Conservation (phyloP, 1,284 basidiomycete genomes). For the Cutaneotrichosporon dermatis region DNA sequence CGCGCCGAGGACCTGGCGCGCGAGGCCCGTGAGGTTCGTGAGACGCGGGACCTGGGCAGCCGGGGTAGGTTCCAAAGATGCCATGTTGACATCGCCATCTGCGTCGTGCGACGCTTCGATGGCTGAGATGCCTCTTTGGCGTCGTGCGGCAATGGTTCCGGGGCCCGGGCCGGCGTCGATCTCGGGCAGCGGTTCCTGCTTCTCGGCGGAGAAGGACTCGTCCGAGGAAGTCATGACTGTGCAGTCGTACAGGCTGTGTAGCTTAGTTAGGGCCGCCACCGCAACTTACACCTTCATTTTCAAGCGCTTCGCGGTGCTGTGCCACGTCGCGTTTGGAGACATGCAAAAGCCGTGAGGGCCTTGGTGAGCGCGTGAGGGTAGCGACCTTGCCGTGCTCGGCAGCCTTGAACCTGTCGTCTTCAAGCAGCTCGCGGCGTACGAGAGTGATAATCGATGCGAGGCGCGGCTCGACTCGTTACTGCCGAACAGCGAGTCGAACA, state of each 20-base stretch:
- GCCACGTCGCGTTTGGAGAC: slow-evolving; percentile 53
- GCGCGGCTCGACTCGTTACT: slow-evolving; percentile 54
- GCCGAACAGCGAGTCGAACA: slow-evolving; percentile 54
- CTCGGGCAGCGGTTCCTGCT: slow-evolving; percentile 3
- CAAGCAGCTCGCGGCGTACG: slow-evolving; percentile 50
- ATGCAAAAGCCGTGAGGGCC: slow-evolving; percentile 54
- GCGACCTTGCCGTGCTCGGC: slow-evolving; percentile 39
- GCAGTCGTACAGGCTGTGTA: slow-evolving; percentile 50
- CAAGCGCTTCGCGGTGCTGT: slow-evolving; percentile 41
- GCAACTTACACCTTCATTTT: slow-evolving; percentile 49
- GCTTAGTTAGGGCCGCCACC: neutral
- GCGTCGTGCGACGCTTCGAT: slow-evolving; percentile 2
- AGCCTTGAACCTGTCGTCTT: slow-evolving; percentile 43
- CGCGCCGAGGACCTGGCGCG: neutral
- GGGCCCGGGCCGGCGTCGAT: slow-evolving; percentile 1
- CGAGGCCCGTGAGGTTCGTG: neutral
- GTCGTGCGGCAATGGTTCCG: neutral
- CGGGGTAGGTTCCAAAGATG: neutral
- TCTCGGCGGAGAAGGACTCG: slow-evolving; percentile 17
- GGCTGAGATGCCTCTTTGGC: neutral
- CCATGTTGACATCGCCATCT: slow-evolving; percentile 18
- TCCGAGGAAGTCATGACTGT: slow-evolving; percentile 48
- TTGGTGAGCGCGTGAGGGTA: slow-evolving; percentile 51
- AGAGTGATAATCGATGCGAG: slow-evolving; percentile 53
- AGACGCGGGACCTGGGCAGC: neutral